These are phyloP conservation scores for Citrullus colocynthis DNA, from an alignment of 306 rosid genomes.

Conservation along the genomic window DNA sequence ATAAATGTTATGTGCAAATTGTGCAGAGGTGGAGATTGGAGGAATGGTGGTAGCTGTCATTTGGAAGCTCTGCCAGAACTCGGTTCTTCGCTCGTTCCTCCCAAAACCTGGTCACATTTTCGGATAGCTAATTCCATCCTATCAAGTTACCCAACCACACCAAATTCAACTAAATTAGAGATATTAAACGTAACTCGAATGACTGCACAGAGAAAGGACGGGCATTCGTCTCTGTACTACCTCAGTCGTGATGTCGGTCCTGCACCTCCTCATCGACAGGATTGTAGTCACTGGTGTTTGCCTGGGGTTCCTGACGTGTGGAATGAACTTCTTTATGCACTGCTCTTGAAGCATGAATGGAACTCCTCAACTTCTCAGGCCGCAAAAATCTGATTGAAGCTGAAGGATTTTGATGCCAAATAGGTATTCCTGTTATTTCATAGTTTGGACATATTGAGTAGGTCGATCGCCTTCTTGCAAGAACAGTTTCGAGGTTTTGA, in stretches of 20 bases:
- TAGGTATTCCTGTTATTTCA: not conserved
- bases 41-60: slow-evolving; percentile 70
- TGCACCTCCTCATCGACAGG: slow-evolving; percentile 55
- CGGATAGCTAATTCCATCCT: slow-evolving; percentile 41
- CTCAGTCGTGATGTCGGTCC: slow-evolving; percentile 30
- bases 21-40: slow-evolving; percentile 81
- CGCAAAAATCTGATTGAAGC: not conserved
- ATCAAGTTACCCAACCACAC: slow-evolving; percentile 13
- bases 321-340: slow-evolving; percentile 75
- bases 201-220: slow-evolving; percentile 77
- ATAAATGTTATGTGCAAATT: not conserved
- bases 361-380: slow-evolving; percentile 15
- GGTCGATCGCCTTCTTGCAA: not conserved
- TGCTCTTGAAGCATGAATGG: slow-evolving; percentile 31
- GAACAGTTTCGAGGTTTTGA: not conserved
- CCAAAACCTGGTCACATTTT: slow-evolving; percentile 42
- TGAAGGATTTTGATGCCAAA: not conserved
- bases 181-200: slow-evolving; percentile 52
- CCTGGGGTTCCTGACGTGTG: slow-evolving; percentile 92
- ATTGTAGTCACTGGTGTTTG: slow-evolving; percentile 93
- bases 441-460: not conserved
- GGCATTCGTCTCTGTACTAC: slow-evolving; percentile 68
- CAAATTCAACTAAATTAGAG: slow-evolving; percentile 18
- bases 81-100: slow-evolving; percentile 41
- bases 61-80: slow-evolving; percentile 75